Percentiles rank a stretch among this genome's conserved stretches.
phyloP scores from a whole-genome alignment of 2,329 filamentous ascomycete genomes.

The Fusarium paranaense region DNA sequence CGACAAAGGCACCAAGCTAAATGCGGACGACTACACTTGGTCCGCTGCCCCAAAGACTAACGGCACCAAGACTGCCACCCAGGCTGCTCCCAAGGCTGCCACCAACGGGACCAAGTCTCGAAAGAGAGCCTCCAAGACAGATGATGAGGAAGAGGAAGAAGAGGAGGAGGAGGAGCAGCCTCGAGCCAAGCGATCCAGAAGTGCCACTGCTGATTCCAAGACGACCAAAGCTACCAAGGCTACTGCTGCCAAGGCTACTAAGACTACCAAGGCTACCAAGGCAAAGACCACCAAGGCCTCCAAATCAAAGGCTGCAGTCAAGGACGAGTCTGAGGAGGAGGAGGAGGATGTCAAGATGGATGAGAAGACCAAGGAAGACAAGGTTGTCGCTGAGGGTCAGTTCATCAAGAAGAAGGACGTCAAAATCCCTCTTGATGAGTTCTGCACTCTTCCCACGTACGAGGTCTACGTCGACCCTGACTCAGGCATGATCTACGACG shows the following conservation, averaged over 20 bases:
- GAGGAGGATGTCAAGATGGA: slow-evolving; percentile 45
- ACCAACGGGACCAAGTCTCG: slow-evolving; percentile 34
- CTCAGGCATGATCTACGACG: slow-evolving; percentile 77
- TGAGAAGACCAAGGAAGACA: slow-evolving; percentile 47
- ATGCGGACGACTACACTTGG: slow-evolving; percentile 44
- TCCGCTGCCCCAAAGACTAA: slow-evolving; percentile 43
- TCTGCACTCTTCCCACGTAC: slow-evolving; percentile 51
- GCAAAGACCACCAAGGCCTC: slow-evolving; percentile 37
- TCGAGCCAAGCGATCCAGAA: slow-evolving; percentile 44
- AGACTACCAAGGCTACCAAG: background rate
- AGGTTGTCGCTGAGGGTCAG: slow-evolving; percentile 55
- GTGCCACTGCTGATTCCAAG: slow-evolving; percentile 13
- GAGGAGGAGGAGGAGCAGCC: slow-evolving; percentile 43
- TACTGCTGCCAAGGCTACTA: slow-evolving; percentile 35
- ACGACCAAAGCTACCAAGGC: slow-evolving; percentile 21
- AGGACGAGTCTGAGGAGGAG: slow-evolving; percentile 38
- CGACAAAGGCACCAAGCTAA: slow-evolving; percentile 39
- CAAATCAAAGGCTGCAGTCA: slow-evolving; percentile 27
- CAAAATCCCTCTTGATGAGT: slow-evolving; percentile 64
- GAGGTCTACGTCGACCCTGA: slow-evolving; percentile 74
- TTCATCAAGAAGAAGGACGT: slow-evolving; percentile 59
- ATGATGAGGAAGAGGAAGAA: slow-evolving; percentile 34
- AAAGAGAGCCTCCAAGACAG: slow-evolving; percentile 43
- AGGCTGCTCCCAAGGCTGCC: slow-evolving; percentile 25
- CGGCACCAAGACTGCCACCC: slow-evolving; percentile 30